Evolutionary conservation across 371 early-diverging fungal genomes (phyloP).

Genomic region (Conidiobolus incongruus): DNA sequence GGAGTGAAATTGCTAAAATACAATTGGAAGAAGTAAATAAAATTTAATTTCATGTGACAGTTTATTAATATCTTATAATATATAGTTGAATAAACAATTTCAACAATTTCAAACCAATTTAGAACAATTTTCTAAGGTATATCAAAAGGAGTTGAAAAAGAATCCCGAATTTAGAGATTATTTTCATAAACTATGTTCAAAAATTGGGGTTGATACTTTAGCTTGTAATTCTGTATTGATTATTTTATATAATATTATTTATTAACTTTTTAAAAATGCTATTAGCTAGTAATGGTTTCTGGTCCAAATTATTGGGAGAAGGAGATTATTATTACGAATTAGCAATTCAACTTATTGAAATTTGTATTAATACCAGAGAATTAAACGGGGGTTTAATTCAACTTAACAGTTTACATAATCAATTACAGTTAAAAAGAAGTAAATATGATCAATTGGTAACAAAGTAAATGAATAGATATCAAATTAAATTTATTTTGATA

Average conservation of each 20-base stretch:
- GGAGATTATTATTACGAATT: slow-evolving; percentile 97
- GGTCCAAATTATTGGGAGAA: slow-evolving; percentile 80
- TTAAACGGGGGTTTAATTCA: slow-evolving; percentile 81
- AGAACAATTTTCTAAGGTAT: slow-evolving; percentile 61
- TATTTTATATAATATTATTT: background rate
- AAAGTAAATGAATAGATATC: slow-evolving; percentile 15
- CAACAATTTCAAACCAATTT: slow-evolving; percentile 54
- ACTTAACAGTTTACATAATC: slow-evolving; percentile 40
- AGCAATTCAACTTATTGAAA: slow-evolving; percentile 74
- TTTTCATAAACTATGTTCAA: slow-evolving; percentile 82
- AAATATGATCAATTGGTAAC: slow-evolving; percentile 13
- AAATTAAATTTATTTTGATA: slow-evolving; percentile 10
- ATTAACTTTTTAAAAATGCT: background rate
- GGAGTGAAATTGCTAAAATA: too few relatives aligned
- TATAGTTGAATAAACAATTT: too few relatives aligned
- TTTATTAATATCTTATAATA: too few relatives aligned
- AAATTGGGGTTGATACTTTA: slow-evolving; percentile 88
- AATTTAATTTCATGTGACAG: too few relatives aligned
- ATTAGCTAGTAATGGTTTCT: slow-evolving; percentile 79
- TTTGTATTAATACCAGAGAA: slow-evolving; percentile 61
- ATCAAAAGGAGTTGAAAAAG: slow-evolving; percentile 69
- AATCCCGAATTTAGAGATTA: slow-evolving; percentile 73
- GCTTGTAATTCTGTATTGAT: slow-evolving; percentile 31
- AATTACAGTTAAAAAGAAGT: slow-evolving; percentile 25
- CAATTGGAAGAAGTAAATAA: too few relatives aligned